phyloP scores from a whole-genome alignment of 306 rosid species.

The Begonia peltatifolia region DNA sequence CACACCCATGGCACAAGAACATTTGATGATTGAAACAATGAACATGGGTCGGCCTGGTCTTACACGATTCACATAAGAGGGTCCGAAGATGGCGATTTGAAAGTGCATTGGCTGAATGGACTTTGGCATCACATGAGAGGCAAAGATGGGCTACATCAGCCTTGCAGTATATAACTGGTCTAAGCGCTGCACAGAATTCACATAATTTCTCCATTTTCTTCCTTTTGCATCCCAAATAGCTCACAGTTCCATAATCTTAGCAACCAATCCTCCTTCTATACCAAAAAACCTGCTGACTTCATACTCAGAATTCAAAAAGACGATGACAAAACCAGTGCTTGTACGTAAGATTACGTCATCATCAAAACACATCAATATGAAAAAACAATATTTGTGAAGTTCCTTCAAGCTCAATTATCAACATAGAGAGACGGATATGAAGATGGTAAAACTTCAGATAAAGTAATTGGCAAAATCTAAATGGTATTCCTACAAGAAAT shows the following conservation, averaged over 20 bases:
- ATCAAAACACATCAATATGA: conserved; percentile 1
- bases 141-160: conserved; percentile 87
- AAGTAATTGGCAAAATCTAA: background rate
- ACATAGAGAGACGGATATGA: background rate
- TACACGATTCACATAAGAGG: conserved; percentile 51
- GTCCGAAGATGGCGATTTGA: conserved; percentile 52
- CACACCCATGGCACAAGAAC: conserved; percentile 54
- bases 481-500: too few species aligned
- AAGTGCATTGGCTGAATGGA: conserved; percentile 71
- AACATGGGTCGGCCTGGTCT: conserved; percentile 31
- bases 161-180: conserved; percentile 70
- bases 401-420: background rate
- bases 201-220: conserved; percentile 62
- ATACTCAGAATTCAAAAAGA: background rate
- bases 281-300: background rate
- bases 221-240: conserved; percentile 9
- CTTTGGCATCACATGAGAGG: conserved; percentile 77
- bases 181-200: conserved; percentile 58
- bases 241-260: background rate
- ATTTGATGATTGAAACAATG: conserved; percentile 52
- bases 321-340: background rate
- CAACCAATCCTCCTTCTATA: background rate
- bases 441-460: background rate
- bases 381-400: too few species aligned
- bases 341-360: background rate